phyloP scores from a whole-genome alignment of 768 basidiomycete genomes.

The Boletus pseudopeckii region DNA sequence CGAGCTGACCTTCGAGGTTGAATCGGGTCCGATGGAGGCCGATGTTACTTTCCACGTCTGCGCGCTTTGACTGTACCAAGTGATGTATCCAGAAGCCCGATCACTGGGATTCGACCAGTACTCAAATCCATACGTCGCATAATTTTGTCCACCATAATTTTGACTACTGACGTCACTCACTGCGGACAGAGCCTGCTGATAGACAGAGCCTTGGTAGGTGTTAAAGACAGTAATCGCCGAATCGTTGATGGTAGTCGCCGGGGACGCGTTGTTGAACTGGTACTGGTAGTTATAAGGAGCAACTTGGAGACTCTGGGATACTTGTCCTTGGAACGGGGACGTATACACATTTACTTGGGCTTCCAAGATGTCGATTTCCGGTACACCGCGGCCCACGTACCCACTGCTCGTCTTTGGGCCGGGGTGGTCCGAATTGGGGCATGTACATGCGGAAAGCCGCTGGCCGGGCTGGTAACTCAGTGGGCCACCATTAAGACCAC shows the following conservation, averaged over 20 bases:
- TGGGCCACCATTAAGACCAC: constrained; percentile 43
- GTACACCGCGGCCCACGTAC: constrained; percentile 66
- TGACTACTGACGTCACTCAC: constrained; percentile 51
- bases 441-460: constrained; percentile 83
- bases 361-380: constrained; percentile 93
- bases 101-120: constrained; percentile 72
- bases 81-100: constrained; percentile 70
- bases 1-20: constrained; percentile 50
- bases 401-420: constrained; percentile 55
- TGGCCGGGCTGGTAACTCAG: constrained; percentile 87
- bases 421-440: constrained; percentile 81
- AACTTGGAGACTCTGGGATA: constrained; percentile 77
- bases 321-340: constrained; percentile 53
- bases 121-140: constrained; percentile 70
- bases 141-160: constrained; percentile 55
- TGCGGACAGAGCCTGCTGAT: constrained; percentile 74
- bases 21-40: constrained; percentile 64
- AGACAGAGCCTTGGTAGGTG: constrained; percentile 63
- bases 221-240: constrained; percentile 52
- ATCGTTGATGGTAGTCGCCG: constrained; percentile 55
- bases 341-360: constrained; percentile 58
- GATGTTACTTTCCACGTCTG: constrained; percentile 72
- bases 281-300: constrained; percentile 79
- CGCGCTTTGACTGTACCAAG: constrained; percentile 71
- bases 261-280: constrained; percentile 50